Conservation (phyloP, 768 basidiomycete genomes). For the Leccinum obscurum region DNA sequence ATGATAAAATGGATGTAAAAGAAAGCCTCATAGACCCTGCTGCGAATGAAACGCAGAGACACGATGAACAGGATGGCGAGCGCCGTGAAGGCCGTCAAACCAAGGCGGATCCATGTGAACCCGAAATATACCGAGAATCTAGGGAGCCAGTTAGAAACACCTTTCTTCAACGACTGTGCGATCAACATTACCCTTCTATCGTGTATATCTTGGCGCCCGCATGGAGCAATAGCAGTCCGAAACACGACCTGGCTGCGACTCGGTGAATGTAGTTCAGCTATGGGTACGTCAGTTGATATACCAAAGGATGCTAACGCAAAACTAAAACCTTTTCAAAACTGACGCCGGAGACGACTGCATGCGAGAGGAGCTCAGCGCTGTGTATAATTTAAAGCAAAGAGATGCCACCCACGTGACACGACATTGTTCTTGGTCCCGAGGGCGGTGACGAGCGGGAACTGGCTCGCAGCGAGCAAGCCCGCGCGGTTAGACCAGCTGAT, state of each 20-base stretch:
- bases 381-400: too few species aligned
- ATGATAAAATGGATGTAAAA: conserved; percentile 46
- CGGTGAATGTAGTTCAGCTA: conserved; percentile 48
- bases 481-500: conserved; percentile 32
- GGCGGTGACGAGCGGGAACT: conserved; percentile 44
- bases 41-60: conserved; percentile 51
- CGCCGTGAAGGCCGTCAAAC: conserved; percentile 38
- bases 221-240: conserved; percentile 51
- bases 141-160: not conserved
- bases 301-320: not conserved
- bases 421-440: conserved; percentile 53
- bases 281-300: conserved; percentile 4
- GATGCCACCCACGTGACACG: conserved; percentile 34
- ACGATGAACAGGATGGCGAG: conserved; percentile 46
- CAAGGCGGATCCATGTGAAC: conserved; percentile 29
- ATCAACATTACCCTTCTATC: conserved; percentile 4
- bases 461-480: conserved; percentile 34
- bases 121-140: conserved; percentile 1
- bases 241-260: conserved; percentile 46
- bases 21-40: conserved; percentile 52
- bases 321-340: conserved; percentile 28
- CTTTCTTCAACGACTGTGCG: not conserved
- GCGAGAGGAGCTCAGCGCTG: not conserved
- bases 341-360: conserved; percentile 29
- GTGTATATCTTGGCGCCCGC: conserved; percentile 25